phyloP scores from a whole-genome alignment of 176 grass and related monocot genomes.

The Oryza nivara region DNA sequence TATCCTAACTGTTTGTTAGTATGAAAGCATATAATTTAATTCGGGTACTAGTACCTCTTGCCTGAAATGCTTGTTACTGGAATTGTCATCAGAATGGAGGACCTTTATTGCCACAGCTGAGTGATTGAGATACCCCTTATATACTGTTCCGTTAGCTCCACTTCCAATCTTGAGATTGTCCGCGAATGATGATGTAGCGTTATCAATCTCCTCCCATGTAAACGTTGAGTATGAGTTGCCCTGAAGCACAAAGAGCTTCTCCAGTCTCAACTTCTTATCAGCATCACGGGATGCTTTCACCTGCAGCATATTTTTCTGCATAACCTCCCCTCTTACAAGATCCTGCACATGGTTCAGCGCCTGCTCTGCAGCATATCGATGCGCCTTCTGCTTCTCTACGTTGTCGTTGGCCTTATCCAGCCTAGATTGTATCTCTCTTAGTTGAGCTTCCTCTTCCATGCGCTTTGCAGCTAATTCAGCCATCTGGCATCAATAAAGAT shows the following conservation, averaged over 20 bases:
- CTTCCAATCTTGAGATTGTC: conserved; percentile 58
- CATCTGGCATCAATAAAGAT: conserved; percentile 47
- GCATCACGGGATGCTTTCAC: conserved; percentile 40
- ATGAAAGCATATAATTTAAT: too few relatives aligned
- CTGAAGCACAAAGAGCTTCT: conserved; percentile 51
- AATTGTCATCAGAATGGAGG: conserved; percentile 59
- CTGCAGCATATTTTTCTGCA: conserved; percentile 51
- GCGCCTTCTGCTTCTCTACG: conserved; percentile 33
- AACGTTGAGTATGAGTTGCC: conserved; percentile 48
- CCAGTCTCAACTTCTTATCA: conserved; percentile 43
- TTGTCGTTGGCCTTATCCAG: conserved; percentile 45
- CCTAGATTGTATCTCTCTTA: conserved; percentile 51
- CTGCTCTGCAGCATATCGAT: conserved; percentile 41
- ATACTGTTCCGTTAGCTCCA: conserved; percentile 77
- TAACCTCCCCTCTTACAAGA: conserved; percentile 38
- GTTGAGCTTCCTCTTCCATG: conserved; percentile 58
- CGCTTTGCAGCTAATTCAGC: conserved; percentile 46
- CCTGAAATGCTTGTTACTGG: conserved; percentile 64
- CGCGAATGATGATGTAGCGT: conserved; percentile 77
- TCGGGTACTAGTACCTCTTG: conserved; percentile 62
- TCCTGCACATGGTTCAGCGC: conserved; percentile 27
- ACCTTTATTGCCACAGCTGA: conserved; percentile 75
- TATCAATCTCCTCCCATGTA: conserved; percentile 82
- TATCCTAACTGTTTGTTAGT: too few relatives aligned
- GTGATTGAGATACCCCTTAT: conserved; percentile 80